phyloP scores from a whole-genome alignment of 345 rosid species.

The Populus nigra region DNA sequence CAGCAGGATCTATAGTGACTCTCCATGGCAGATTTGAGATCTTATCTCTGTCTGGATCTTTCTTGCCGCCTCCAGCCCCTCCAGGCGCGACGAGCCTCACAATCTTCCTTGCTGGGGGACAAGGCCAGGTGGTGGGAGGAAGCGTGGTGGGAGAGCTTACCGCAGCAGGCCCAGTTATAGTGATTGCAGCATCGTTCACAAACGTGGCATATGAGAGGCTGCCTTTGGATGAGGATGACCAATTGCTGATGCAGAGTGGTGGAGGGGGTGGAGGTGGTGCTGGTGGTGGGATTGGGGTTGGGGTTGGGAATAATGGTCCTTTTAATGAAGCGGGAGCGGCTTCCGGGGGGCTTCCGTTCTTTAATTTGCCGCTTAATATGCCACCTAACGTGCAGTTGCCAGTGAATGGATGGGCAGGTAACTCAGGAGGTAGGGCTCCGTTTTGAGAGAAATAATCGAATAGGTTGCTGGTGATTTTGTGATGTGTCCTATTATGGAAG shows the following conservation, averaged over 20 bases:
- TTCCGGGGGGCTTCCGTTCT: constrained; percentile 77
- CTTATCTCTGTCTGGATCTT: constrained; percentile 82
- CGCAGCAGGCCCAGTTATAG: constrained; percentile 91
- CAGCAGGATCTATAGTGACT: constrained; percentile 70
- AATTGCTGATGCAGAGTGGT: constrained; percentile 55
- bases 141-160: constrained; percentile 89
- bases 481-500: not conserved
- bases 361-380: constrained; percentile 79
- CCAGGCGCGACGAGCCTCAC: constrained; percentile 93
- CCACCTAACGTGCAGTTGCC: constrained; percentile 65
- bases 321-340: constrained; percentile 43
- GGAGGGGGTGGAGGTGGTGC: constrained; percentile 41
- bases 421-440: constrained; percentile 58
- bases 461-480: constrained; percentile 3
- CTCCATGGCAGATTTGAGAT: constrained; percentile 93
- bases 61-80: constrained; percentile 94
- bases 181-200: constrained; percentile 85
- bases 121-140: constrained; percentile 94
- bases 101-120: constrained; percentile 76
- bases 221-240: constrained; percentile 88
- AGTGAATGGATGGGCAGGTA: constrained; percentile 79
- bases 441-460: constrained; percentile 35
- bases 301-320: constrained; percentile 34
- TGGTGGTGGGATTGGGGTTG: constrained; percentile 19
- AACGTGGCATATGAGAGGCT: constrained; percentile 93